Base-by-base conservation (phyloP, 371 early-diverging fungal species). In the Saksenaea vasiformis region DNA sequence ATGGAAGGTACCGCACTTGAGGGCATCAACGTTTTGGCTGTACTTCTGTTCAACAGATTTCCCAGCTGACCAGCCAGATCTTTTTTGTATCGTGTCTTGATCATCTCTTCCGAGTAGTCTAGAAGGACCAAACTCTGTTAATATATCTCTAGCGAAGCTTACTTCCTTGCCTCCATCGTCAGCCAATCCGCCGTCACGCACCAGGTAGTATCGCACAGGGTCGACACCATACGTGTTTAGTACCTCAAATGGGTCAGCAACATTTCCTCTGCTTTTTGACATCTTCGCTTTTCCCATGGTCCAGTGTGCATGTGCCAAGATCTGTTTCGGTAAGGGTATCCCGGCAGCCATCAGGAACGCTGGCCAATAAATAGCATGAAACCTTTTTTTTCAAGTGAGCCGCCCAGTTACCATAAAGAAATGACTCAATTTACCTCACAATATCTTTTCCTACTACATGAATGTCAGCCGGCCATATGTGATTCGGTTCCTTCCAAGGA, bases 361-460 rank as follows among this genome's bases (percentile, higher is more conserved):
- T 0, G 97, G 97, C 96, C 97, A 97, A 69, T 93, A 97, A 17
- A 97, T 89, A 0, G 95, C 93, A 72, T 98, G 98, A 76, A 97
- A 97, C 53, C 91, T 86, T 56, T 47, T 19, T 4, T 17, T 47
- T 22, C 51, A 0, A 4, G n/a, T 47, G 51, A 47, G 22, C 51
- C 51, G 9, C 5, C 7, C 5, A 17, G 5, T 14, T 19, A 19
- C 51, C 51, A 60, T 2, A 54, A 5, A 28, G 51, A 24, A 39
- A 22, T 51, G 27, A 43, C 27, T 26, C 13, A 56, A 4, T 26
- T 53, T 76, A 87, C 84, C 91, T 90, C n/a, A 95, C 63, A 76
- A 98, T 98, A 65, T 98, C 98, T 70, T 98, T 96, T 28, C 98
- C 98, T 2, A 98, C 89, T 1, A 98, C 82, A 55, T 98, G 98